phyloP scores from a whole-genome alignment of 345 rosid species.

The Euphorbia lathyris region DNA sequence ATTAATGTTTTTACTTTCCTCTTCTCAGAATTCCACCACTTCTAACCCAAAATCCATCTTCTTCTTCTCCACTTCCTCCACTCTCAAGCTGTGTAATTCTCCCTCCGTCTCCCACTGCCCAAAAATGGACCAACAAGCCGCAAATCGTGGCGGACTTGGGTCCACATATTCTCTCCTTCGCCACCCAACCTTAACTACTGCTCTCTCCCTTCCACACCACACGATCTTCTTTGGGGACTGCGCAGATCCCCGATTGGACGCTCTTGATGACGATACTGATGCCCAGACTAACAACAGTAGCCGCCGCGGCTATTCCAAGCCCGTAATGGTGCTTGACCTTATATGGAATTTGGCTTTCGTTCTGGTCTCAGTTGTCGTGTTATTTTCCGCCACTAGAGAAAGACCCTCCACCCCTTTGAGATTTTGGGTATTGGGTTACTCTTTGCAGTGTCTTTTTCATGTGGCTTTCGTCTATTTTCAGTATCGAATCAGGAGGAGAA shows the following conservation, averaged over 20 bases:
- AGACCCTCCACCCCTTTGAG: conserved; percentile 8
- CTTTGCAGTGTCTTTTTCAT: conserved; percentile 6
- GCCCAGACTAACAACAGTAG: not conserved
- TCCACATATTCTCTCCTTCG: not conserved
- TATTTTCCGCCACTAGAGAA: not conserved
- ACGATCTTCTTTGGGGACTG: conserved; percentile 2
- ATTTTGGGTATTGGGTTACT: conserved; percentile 2
- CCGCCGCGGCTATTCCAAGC: not conserved
- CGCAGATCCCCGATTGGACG: conserved; percentile 6
- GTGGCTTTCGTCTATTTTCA: conserved; percentile 5
- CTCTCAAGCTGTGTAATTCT: not conserved
- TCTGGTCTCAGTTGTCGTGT: not conserved
- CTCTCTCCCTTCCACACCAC: not conserved
- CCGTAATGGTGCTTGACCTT: conserved; percentile 6
- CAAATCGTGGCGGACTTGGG: not conserved
- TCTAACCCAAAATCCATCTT: not conserved
- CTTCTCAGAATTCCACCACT: no score
- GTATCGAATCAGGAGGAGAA: not conserved
- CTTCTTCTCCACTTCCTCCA: not conserved
- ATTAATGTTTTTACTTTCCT: no score
- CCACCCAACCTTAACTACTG: not conserved
- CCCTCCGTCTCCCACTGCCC: no score
- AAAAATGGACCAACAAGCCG: not conserved
- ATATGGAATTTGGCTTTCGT: conserved; percentile 5
- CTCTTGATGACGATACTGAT: not conserved